Conservation (phyloP, 768 basidiomycete genomes). For the Lyophyllum semitale region DNA sequence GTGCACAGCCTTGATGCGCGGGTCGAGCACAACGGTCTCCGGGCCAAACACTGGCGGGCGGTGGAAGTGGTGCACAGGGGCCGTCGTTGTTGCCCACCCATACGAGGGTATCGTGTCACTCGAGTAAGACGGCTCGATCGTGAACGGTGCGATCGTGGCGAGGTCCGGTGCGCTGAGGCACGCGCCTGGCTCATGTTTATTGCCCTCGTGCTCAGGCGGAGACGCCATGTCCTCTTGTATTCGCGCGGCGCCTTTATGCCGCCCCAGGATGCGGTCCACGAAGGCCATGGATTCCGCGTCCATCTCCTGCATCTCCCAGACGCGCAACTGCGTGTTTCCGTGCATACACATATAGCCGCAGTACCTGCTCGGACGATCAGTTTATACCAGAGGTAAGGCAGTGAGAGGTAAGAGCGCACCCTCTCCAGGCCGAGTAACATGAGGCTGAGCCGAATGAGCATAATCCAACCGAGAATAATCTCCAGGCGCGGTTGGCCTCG, state of each 20-base stretch:
- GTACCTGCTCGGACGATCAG: conserved; percentile 21
- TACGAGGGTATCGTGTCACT: conserved; percentile 9
- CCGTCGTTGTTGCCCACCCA: background rate
- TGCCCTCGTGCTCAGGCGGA: background rate
- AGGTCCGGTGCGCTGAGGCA: background rate
- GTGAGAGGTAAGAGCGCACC: no score
- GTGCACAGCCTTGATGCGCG: conserved; percentile 34
- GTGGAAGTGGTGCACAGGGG: conserved; percentile 11
- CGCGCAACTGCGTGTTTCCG: conserved; percentile 33
- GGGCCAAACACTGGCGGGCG: conserved; percentile 42
- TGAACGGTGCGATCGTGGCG: conserved; percentile 20
- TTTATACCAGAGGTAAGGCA: background rate
- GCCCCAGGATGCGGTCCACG: conserved; percentile 17
- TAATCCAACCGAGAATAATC: conserved; percentile 31
- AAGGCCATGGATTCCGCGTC: conserved; percentile 26
- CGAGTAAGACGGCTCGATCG: conserved; percentile 8
- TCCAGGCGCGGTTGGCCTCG: conserved; percentile 27
- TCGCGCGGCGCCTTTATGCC: background rate
- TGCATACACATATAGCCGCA: conserved; percentile 36
- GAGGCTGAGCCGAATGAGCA: conserved; percentile 29
- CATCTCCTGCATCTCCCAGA: conserved; percentile 39
- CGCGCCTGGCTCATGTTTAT: background rate
- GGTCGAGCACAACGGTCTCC: conserved; percentile 37
- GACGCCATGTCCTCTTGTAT: background rate
- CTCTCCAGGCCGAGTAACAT: conserved; percentile 35